Conservation (phyloP, 352 stramenopile genomes). For the Phytophthora palmivora region DNA sequence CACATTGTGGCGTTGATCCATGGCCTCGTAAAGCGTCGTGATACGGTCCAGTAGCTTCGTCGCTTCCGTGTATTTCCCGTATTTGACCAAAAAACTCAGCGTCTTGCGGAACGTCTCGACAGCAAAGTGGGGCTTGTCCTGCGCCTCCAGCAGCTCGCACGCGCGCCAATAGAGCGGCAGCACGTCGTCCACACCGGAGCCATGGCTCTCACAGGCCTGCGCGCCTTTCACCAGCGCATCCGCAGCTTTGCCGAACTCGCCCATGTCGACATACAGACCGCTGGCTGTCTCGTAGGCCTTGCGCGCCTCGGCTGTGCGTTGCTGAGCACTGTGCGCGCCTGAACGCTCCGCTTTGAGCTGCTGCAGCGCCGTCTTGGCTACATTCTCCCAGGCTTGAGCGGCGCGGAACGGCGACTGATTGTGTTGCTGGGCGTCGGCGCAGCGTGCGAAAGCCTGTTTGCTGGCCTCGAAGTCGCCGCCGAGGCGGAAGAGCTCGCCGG, state of each 20-base stretch:
- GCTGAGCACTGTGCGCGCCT: constrained; percentile 26
- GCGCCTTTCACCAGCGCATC: constrained; percentile 79
- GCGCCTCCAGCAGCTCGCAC: constrained; percentile 78
- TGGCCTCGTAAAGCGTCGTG: constrained; percentile 60
- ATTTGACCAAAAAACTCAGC: constrained; percentile 74
- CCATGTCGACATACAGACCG: constrained; percentile 80
- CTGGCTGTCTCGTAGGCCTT: constrained; percentile 71
- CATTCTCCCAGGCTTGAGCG: constrained; percentile 76
- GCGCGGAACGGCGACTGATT: constrained; percentile 80
- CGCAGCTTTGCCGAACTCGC: constrained; percentile 82
- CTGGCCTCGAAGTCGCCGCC: constrained; percentile 68
- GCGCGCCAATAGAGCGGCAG: constrained; percentile 67
- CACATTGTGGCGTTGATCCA: constrained; percentile 73
- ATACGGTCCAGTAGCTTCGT: constrained; percentile 61
- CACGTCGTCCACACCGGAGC: constrained; percentile 44
- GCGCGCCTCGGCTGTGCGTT: constrained; percentile 55
- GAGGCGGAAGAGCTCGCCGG: constrained; percentile 72
- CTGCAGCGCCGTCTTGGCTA: constrained; percentile 75
- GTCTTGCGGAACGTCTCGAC: constrained; percentile 86
- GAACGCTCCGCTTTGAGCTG: constrained; percentile 69
- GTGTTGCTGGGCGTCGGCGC: constrained; percentile 70
- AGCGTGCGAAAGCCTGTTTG: constrained; percentile 64
- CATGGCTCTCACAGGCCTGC: constrained; percentile 53
- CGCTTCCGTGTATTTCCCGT: constrained; percentile 49
- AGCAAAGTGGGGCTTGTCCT: constrained; percentile 86